A percentile compares a stretch with the other conserved stretches of the same genome.
These are phyloP conservation scores for Rhodotorula glutinis DNA, from an alignment of 1,284 basidiomycete genomes.

Conservation along the genomic window DNA sequence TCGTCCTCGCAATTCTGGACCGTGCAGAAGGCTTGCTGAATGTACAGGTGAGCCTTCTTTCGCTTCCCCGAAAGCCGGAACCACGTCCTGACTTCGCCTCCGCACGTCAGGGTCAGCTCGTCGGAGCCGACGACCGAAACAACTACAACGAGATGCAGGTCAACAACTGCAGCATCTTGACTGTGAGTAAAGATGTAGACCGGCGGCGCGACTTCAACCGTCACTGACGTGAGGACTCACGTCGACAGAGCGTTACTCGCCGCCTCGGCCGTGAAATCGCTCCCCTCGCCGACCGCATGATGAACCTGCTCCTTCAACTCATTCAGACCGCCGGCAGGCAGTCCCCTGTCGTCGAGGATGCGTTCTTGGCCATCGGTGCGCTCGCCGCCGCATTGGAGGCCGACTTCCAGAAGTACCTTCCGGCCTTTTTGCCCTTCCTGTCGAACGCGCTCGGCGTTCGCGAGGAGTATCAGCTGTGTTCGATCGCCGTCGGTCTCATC, in stretches of 20 bases:
- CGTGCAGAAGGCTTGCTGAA: constrained; percentile 84
- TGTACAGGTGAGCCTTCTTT: constrained; percentile 63
- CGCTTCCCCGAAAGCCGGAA: background rate
- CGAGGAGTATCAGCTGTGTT: constrained; percentile 94
- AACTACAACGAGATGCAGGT: constrained; percentile 99
- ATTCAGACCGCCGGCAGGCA: constrained; percentile 85
- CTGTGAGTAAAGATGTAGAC: constrained; percentile 55
- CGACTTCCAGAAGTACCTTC: constrained; percentile 82
- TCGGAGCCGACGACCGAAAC: constrained; percentile 93
- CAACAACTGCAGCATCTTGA: constrained; percentile 87
- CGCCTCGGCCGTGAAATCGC: constrained; percentile 79
- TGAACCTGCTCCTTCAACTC: constrained; percentile 84
- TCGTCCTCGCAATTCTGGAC: constrained; percentile 73
- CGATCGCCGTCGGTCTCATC: constrained; percentile 90
- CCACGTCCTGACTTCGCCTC: background rate
- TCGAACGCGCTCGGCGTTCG: constrained; percentile 85
- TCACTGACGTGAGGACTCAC: background rate
- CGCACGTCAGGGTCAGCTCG: constrained; percentile 71
- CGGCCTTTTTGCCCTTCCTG: constrained; percentile 84
- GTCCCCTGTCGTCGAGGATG: constrained; percentile 94
- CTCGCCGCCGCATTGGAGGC: constrained; percentile 71
- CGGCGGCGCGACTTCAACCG: too few relatives aligned
- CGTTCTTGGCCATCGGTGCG: constrained; percentile 91
- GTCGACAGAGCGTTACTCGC: constrained; percentile 69
- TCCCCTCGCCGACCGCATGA: constrained; percentile 88